Evolutionary conservation across 2,329 filamentous ascomycete species (phyloP).

Genomic region (Alternaria gaisen): DNA sequence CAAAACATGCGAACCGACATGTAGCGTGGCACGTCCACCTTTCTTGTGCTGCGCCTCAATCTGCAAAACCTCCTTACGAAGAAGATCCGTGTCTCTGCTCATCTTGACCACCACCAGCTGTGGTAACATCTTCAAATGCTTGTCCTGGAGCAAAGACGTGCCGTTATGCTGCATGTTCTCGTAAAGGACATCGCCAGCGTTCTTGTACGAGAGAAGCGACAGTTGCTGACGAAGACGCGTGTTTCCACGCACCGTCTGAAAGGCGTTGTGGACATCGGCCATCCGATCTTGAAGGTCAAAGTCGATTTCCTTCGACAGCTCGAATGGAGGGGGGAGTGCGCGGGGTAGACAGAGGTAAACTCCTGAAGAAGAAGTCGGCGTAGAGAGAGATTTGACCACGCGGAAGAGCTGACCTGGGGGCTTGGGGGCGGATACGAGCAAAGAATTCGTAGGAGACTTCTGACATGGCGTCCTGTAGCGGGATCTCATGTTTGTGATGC

Average conservation of each 20-base stretch:
- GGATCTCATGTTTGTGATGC: background rate
- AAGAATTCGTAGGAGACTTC: background rate
- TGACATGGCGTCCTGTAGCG: background rate
- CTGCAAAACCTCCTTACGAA: background rate
- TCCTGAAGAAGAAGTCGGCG: background rate
- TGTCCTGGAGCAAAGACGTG: background rate
- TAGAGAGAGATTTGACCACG: slow-evolving; percentile 10
- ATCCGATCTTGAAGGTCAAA: background rate
- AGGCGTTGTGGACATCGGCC: background rate
- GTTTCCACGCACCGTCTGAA: background rate
- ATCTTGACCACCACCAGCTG: slow-evolving; percentile 15
- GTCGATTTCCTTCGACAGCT: background rate
- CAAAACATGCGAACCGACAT: slow-evolving; percentile 5
- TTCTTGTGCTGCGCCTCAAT: background rate
- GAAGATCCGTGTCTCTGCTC: background rate
- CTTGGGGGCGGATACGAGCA: background rate
- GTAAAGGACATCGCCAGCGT: background rate
- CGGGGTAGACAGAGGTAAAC: slow-evolving; percentile 20
- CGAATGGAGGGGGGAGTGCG: background rate
- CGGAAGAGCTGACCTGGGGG: slow-evolving; percentile 18
- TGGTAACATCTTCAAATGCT: background rate
- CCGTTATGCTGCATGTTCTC: slow-evolving; percentile 1
- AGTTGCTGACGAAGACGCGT: slow-evolving; percentile 6
- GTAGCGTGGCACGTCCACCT: background rate
- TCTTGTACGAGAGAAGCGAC: background rate